A percentile compares a stretch with the other conserved stretches of the same genome.
Conservation (phyloP, 805 yeast genomes). For the Barnettozyma vustinii region DNA sequence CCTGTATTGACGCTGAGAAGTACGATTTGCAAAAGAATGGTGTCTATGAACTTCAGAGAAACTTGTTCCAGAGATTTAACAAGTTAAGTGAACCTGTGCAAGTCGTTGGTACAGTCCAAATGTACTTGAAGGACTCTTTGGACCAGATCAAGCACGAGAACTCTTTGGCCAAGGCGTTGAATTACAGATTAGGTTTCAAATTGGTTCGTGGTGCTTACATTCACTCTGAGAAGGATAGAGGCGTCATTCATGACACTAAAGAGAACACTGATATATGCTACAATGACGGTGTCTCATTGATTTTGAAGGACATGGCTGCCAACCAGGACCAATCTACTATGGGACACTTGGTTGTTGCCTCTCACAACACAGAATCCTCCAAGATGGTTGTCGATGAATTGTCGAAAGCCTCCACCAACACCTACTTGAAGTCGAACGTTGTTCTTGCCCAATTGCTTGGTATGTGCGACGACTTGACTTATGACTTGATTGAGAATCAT, state of each 20-base stretch:
- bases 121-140: constrained; percentile 75
- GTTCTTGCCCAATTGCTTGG: constrained; percentile 89
- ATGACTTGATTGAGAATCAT: constrained; percentile 60
- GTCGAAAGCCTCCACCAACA: constrained; percentile 30
- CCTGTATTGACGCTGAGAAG: constrained; percentile 90
- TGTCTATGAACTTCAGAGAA: constrained; percentile 85
- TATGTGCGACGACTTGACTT: constrained; percentile 89
- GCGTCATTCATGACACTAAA: constrained; percentile 70
- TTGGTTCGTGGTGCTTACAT: constrained; percentile 94
- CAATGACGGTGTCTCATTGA: constrained; percentile 59
- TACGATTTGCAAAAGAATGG: constrained; percentile 75
- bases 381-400: constrained; percentile 56
- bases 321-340: constrained; percentile 42
- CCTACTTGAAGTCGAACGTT: constrained; percentile 47
- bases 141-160: constrained; percentile 58
- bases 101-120: constrained; percentile 88
- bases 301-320: constrained; percentile 45
- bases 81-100: constrained; percentile 49
- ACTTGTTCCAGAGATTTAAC: constrained; percentile 70
- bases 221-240: constrained; percentile 77
- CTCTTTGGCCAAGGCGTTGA: constrained; percentile 50
- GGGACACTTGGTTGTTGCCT: constrained; percentile 84
- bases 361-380: constrained; percentile 82
- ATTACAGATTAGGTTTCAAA: constrained; percentile 78
- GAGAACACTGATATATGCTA: constrained; percentile 74